Base-by-base conservation (phyloP, 805 yeast genomes). In the Monosporozyma siamensis region DNA sequence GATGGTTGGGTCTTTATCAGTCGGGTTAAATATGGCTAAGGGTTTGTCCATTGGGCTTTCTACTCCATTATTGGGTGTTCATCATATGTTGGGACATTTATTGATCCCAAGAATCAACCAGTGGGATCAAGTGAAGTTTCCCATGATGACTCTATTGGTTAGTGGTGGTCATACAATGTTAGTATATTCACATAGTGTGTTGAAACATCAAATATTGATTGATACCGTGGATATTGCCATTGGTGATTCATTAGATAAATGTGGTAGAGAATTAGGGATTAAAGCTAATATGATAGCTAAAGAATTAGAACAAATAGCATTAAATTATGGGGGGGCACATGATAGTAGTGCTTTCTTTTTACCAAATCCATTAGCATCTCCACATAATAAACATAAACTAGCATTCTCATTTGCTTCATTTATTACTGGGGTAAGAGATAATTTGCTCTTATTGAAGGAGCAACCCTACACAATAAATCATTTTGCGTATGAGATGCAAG, bases 101-200 rank as follows among this genome's bases (percentile, higher is more conserved):
- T 60, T 92, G 23, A 69, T 85, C 0, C 78, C 88, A 1, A 59
- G 88, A 40, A 58, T 78, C 58, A 64, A 58, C 18, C 54, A 63
- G 40, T 67, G 66, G 39, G 77, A 74, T 0, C 18, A 43, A 1
- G 38, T 47, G 0, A 41, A 56, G 14, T 82, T 67, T 50, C 94
- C 94, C 2, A 86, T 83, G 49, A 51, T 86, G 12, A 83, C 89
- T 52, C 65, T 92, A 21, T 64, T 92, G 24, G 89, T 80, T 14
- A 82, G 94, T 53, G 98, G 98, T 0, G 98, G 98, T 0, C 98
- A 92, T 56, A 89, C 97, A 0, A 78, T 87, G 78, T 65, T 89
- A 21, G 95, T 90, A 1, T 66, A 77, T 6, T 80, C 89, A 43
- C 64, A 61, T 24, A 65, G 80, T 14, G 51, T 87, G 1, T 47